Evolutionary conservation across 2,329 filamentous ascomycete genomes (phyloP), one percentile per base, ranked within the genome.

Genomic region (Elsinoe arachidis): DNA sequence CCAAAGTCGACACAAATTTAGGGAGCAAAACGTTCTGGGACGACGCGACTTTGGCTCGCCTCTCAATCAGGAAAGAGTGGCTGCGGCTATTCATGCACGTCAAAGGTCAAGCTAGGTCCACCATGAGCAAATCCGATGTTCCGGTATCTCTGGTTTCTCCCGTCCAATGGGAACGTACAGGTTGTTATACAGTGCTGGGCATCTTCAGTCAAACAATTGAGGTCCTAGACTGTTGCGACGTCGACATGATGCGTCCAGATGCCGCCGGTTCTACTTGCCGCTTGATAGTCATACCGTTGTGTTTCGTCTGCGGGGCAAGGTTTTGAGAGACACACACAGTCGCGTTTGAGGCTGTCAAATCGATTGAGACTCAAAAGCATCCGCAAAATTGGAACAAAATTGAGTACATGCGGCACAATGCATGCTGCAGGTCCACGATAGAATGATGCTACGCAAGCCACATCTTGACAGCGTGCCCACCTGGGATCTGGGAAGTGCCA

Each of bases 11-110:
- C 41, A 19, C 15, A 19, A 53, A 53, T 38, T 53, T 53, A 38
- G 33, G 21, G 17, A 53, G 34, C 26, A 15, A 33, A 53, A 53
- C 49, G 49, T 53, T 53, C 49, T 53, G 33, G 49, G 49, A 53
- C 33, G 49, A 53, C 49, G 49, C 34, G 49, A 21, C 49, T 37
- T 21, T n/a, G 33, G 34, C 19, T 17, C 38, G 26, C 38, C 33
- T 46, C 49, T 38, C 17, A n/a, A 53, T 19, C 9, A 39, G 49
- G 34, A 38, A 53, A 53, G 23, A 17, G 49, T 53, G 49, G 49
- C 49, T 46, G 49, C 35, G 49, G 33, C 49, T 39, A 53, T 53
- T 53, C 49, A 53, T 53, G 49, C 49, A 53, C 49, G 49, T 53
- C 49, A 53, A 39, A 53, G 17, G 49, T 53, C 49, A 53, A 53